A percentile compares a stretch with the other conserved stretches of the same genome.
These are phyloP conservation scores for Acanthamoeba royreba DNA, from an alignment of 208 protist genomes.

Conservation along the genomic window DNA sequence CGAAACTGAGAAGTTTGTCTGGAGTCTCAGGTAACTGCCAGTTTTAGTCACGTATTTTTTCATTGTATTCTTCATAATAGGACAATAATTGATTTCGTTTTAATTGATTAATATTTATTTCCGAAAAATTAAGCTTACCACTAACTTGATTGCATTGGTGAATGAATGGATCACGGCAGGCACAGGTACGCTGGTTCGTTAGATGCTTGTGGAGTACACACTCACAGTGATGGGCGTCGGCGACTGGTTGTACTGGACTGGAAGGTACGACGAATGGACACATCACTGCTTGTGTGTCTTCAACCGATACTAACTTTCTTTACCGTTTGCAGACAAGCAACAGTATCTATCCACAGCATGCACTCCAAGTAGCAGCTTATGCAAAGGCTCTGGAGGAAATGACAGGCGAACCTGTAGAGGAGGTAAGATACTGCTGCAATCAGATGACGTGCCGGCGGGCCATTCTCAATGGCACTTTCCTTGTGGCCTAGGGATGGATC, in stretches of 20 bases:
- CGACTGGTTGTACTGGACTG: slow-evolving; percentile 50
- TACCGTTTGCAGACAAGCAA: not conserved
- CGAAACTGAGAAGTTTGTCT: slow-evolving; percentile 28
- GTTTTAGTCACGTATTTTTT: too few species aligned
- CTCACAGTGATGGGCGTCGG: not conserved
- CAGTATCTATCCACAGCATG: not conserved
- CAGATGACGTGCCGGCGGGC: not conserved
- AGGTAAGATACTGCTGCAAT: not conserved
- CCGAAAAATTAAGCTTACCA: not conserved
- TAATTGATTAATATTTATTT: not conserved
- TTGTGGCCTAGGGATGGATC: slow-evolving; percentile 35
- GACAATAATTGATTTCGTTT: not conserved
- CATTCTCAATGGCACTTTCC: not conserved
- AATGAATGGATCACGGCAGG: not conserved
- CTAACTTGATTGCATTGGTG: not conserved
- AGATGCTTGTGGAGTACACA: slow-evolving; percentile 38
- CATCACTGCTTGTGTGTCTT: not conserved
- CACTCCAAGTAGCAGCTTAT: slow-evolving; percentile 60
- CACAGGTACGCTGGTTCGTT: slow-evolving; percentile 55
- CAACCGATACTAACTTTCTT: not conserved
- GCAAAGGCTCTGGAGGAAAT: slow-evolving; percentile 56
- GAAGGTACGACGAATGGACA: slow-evolving; percentile 23
- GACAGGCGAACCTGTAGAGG: slow-evolving; percentile 16
- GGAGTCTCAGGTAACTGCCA: not conserved
- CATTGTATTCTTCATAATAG: not conserved